Base-by-base conservation (phyloP, 1,284 basidiomycete species). In the Ceratobasidium sp. region DNA sequence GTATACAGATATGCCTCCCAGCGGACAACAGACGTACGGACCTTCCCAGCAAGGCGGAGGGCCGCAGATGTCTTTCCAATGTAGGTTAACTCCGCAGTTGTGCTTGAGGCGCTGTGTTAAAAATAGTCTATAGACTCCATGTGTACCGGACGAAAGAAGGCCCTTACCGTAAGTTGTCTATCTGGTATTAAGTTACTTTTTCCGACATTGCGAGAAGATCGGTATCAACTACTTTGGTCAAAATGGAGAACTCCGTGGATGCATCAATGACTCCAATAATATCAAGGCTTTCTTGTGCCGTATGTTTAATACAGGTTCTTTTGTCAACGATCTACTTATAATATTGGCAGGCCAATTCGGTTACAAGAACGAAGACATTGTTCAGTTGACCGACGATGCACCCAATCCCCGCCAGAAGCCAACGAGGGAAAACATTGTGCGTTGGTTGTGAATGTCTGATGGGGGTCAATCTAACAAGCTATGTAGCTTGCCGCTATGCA, bases 201-300 rank as follows among this genome's bases (percentile, higher is more conserved):
- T 14, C 30, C 32, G 30, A 53, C 26, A 16, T n/a, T n/a, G n/a
- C 16, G 14, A 48, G 36, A 34, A 92, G 90, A 87, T 93, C 72
- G 92, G 92, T 1, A 90, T 96, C 79, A 96, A 96, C 82, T 97
- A 96, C 79, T 77, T 87, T 70, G 88, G 90, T 3, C 86, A 88
- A 74, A 78, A 80, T 1, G 85, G 83, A 8, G 87, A 89, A 77
- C 81, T 97, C 43, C 81, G 83, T 26, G 94, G 95, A 1, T 97
- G 95, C 77, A 93, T 96, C 80, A 96, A 97, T 79, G 95, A 97
- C 77, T 94, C 88, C 0, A 82, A 84, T 55, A 95, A 95, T 78
- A 87, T 97, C 83, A 88, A 76, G 78, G 78, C 82, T 6, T 96
- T 96, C 82, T 82, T 96, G 34, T 84, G 84, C 74, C 80, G 91